Conservation (phyloP, 495 filamentous ascomycete species). For the Neurospora cerealis region DNA sequence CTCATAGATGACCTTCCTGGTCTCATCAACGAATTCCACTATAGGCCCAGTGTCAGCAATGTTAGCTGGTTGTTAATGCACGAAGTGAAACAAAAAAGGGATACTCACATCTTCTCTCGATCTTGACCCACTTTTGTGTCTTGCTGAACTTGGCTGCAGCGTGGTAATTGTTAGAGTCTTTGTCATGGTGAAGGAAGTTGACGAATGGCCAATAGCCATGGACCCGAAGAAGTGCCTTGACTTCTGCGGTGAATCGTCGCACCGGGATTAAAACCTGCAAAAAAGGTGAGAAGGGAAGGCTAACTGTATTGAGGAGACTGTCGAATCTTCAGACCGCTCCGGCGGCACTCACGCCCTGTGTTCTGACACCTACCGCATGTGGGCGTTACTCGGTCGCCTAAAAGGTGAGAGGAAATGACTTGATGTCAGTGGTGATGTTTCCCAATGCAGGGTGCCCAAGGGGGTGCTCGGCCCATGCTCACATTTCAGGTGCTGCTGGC, state of each 20-base stretch:
- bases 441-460: neutral
- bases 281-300: neutral
- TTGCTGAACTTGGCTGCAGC: constrained; percentile 12
- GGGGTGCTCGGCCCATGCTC: constrained; percentile 4
- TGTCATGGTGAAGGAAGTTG: neutral
- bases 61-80: neutral
- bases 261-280: neutral
- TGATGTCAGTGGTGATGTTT: neutral
- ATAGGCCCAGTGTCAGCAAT: neutral
- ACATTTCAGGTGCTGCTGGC: constrained; percentile 39
- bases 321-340: constrained; percentile 22
- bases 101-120: constrained; percentile 17
- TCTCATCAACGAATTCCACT: constrained; percentile 22
- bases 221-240: neutral
- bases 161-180: neutral
- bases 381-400: constrained; percentile 36
- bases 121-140: constrained; percentile 25
- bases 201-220: neutral
- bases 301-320: neutral
- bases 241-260: neutral
- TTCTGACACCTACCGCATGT: constrained; percentile 29
- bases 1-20: constrained; percentile 11
- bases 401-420: neutral
- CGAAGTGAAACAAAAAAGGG: neutral
- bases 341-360: constrained; percentile 12